Evolutionary conservation across 176 grass and related monocot genomes (phyloP).

Genomic region (Carex kokanica): DNA sequence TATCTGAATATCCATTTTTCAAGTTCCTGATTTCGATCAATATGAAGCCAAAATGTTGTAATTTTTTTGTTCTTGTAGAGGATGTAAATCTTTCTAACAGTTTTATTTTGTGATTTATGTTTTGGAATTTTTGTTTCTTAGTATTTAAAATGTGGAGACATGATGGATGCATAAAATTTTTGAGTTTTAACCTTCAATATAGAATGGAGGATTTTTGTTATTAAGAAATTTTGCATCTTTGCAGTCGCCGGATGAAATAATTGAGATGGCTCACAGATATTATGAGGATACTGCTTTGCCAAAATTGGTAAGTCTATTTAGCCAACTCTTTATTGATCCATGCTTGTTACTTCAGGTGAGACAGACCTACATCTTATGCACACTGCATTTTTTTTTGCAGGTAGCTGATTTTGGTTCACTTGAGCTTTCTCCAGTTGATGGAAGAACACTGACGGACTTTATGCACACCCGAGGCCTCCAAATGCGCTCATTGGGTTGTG

Average conservation of each 20-base stretch:
- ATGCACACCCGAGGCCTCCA: conserved; percentile 98
- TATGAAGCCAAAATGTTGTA: background rate
- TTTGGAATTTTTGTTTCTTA: background rate
- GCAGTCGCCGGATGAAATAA: conserved; percentile 80
- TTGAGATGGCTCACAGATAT: conserved; percentile 94
- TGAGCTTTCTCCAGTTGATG: conserved; percentile 99
- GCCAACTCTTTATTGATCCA: background rate
- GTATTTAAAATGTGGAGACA: background rate
- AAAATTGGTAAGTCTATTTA: conserved; percentile 66
- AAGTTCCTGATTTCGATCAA: background rate
- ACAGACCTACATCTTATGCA: background rate
- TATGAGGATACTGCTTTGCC: conserved; percentile 87
- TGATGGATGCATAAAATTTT: background rate
- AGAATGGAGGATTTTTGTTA: background rate
- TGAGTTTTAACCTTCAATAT: background rate
- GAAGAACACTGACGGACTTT: conserved; percentile 97
- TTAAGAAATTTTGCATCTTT: conserved; percentile 27
- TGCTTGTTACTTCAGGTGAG: background rate
- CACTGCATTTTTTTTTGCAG: conserved; percentile 38
- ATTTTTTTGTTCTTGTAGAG: background rate
- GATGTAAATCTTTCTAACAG: background rate
- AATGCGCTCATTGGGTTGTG: conserved; percentile 85
- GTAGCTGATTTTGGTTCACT: conserved; percentile 93
- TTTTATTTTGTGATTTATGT: background rate
- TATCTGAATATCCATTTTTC: background rate